phyloP scores from a whole-genome alignment of 2,329 filamentous ascomycete genomes.

The Calonectria fujianensis region DNA sequence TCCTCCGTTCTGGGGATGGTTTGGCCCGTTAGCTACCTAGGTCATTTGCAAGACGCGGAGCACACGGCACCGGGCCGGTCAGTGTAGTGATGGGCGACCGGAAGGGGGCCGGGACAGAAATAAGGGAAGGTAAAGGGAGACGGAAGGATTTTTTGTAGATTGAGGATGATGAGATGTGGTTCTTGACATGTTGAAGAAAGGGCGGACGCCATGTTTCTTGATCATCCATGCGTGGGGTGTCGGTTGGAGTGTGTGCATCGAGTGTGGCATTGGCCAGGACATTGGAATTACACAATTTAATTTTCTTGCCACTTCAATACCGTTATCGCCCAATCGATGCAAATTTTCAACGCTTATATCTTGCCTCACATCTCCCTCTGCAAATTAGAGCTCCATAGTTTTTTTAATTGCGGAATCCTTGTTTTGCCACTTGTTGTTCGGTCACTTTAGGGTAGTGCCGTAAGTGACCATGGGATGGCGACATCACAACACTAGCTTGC shows the following conservation, averaged over 20 bases:
- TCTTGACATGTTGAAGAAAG: neutral
- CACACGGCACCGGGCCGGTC: constrained; percentile 33
- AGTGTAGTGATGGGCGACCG: constrained; percentile 22
- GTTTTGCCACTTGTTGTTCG: neutral
- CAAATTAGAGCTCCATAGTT: neutral
- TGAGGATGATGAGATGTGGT: neutral
- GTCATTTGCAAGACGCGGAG: neutral
- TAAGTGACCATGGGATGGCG: neutral
- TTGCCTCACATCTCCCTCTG: neutral
- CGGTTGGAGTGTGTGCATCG: neutral
- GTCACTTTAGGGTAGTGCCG: neutral
- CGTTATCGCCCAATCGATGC: neutral
- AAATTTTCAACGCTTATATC: neutral
- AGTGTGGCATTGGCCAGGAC: neutral
- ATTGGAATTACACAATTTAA: neutral
- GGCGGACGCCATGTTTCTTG: neutral
- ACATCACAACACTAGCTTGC: neutral
- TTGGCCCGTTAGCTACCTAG: constrained; percentile 23
- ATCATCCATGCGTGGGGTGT: neutral
- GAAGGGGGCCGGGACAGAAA: neutral
- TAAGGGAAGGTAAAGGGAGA: constrained; percentile 13
- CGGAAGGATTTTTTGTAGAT: neutral
- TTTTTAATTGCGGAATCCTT: neutral
- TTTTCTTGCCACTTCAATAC: neutral
- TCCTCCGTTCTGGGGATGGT: constrained; percentile 30